These are phyloP conservation scores for Aspergillus calidoustus DNA, from an alignment of 2,329 filamentous ascomycete genomes.

Conservation along the genomic window DNA sequence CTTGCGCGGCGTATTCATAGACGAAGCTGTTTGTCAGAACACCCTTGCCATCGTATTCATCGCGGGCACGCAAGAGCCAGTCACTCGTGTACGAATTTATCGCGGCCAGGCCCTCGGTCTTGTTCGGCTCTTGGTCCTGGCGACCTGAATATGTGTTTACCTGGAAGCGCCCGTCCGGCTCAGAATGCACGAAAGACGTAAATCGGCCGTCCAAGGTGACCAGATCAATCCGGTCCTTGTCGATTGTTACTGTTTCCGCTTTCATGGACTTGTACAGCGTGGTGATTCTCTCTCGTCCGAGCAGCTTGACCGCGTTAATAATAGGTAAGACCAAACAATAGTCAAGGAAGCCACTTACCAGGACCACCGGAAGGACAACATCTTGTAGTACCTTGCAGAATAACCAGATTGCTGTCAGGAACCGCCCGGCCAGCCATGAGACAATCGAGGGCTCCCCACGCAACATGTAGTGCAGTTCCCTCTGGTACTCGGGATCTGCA, in stretches of 20 bases:
- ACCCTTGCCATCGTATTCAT: slow-evolving; percentile 50
- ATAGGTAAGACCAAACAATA: neutral
- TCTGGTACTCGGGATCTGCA: slow-evolving; percentile 56
- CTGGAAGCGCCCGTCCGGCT: slow-evolving; percentile 41
- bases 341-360: slow-evolving; percentile 23
- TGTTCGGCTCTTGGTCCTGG: slow-evolving; percentile 50
- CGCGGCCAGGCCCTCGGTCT: slow-evolving; percentile 43
- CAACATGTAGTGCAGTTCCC: slow-evolving; percentile 52
- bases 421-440: slow-evolving; percentile 40
- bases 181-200: slow-evolving; percentile 51
- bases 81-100: slow-evolving; percentile 52
- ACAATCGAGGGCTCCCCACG: slow-evolving; percentile 39
- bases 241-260: slow-evolving; percentile 48
- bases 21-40: slow-evolving; percentile 49
- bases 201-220: slow-evolving; percentile 51
- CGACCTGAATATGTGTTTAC: slow-evolving; percentile 44
- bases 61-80: slow-evolving; percentile 48
- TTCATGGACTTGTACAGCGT: slow-evolving; percentile 29
- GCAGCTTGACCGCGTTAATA: slow-evolving; percentile 31
- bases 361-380: slow-evolving; percentile 48
- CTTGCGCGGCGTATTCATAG: slow-evolving; percentile 46
- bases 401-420: slow-evolving; percentile 52
- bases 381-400: slow-evolving; percentile 51
- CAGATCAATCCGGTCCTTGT: slow-evolving; percentile 51
- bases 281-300: slow-evolving; percentile 51